Conservation (phyloP, 2,329 filamentous ascomycete species). For the Colletotrichum horii region DNA sequence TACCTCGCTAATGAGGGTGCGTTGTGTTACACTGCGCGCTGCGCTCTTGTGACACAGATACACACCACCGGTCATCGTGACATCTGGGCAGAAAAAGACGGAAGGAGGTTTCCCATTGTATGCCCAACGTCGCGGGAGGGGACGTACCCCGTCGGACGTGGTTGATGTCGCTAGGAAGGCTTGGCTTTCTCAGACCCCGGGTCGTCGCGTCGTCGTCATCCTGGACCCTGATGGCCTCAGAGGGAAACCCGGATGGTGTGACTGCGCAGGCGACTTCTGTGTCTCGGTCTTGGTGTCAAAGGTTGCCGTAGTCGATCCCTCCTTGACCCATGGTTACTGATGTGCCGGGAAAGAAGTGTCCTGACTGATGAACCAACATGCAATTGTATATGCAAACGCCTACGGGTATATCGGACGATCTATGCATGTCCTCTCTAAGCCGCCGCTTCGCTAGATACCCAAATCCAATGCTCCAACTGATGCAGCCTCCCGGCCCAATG, state of each 20-base stretch:
- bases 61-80: not conserved
- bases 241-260: not conserved
- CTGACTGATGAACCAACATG: not conserved
- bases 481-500: not conserved
- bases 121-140: not conserved
- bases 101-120: not conserved
- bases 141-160: not conserved
- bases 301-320: not conserved
- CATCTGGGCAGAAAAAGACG: not conserved
- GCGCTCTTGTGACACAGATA: not conserved
- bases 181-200: not conserved
- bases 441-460: not conserved
- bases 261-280: not conserved
- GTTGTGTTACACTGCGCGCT: not conserved
- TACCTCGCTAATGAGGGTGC: not conserved
- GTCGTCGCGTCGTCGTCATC: not conserved
- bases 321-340: not conserved
- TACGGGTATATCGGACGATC: not conserved
- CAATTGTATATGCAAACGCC: not conserved
- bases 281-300: not conserved
- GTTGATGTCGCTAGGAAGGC: not conserved
- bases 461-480: not conserved
- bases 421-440: not conserved
- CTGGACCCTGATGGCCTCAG: not conserved
- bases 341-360: not conserved